Evolutionary conservation across 192 early-diverging fungal genomes (phyloP).

Genomic region (Spizellomyces sp.): DNA sequence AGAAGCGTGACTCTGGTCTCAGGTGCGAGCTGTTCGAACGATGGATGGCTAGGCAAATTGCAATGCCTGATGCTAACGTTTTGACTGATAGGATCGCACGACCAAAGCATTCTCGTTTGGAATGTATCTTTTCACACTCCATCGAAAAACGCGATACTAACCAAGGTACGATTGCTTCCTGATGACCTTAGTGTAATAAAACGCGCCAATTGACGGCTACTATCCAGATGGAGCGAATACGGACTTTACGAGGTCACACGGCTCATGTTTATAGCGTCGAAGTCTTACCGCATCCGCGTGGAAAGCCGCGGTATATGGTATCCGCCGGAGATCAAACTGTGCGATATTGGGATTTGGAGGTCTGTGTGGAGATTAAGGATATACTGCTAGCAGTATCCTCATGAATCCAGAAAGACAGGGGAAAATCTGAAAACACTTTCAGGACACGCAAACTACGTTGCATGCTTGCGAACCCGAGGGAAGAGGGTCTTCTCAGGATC

Average conservation of each 20-base stretch:
- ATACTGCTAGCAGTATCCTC: not conserved
- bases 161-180: conserved; percentile 26
- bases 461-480: conserved; percentile 49
- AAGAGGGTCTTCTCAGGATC: conserved; percentile 53
- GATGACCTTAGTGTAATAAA: not conserved
- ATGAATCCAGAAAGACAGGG: conserved; percentile 14
- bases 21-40: not conserved
- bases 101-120: conserved; percentile 47
- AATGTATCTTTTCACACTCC: conserved; percentile 11
- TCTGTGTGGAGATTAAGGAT: not conserved
- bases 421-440: conserved; percentile 19
- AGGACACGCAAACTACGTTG: conserved; percentile 49
- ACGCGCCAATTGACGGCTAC: conserved; percentile 2
- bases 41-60: not conserved
- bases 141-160: conserved; percentile 12
- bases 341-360: conserved; percentile 49
- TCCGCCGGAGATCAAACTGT: conserved; percentile 55
- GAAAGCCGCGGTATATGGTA: conserved; percentile 19
- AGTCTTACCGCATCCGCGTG: conserved; percentile 25
- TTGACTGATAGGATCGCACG: conserved; percentile 49
- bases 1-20: not conserved
- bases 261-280: conserved; percentile 52
- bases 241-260: conserved; percentile 39
- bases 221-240: conserved; percentile 23
- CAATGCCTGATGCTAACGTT: not conserved